Percentiles rank a stretch among this genome's conserved stretches.
Evolutionary conservation across 345 rosid genomes (phyloP).

Genomic region (Mangifera indica): DNA sequence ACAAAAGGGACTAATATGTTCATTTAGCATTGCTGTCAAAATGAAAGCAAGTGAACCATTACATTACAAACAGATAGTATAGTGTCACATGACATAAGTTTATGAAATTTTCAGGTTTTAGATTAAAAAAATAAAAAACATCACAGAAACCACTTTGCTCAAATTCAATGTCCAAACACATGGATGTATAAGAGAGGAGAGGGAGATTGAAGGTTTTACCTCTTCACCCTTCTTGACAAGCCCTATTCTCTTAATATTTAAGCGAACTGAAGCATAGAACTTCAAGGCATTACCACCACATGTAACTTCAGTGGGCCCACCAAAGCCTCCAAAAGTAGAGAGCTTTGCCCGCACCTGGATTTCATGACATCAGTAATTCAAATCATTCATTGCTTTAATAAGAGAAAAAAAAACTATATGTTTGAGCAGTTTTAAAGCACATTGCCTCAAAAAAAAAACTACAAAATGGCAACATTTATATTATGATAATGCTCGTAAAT

Average conservation of each 20-base stretch:
- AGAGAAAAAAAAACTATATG: conserved; percentile 16
- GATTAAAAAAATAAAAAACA: too few relatives aligned
- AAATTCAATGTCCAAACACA: background rate
- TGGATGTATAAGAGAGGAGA: background rate
- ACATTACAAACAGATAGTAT: too few relatives aligned
- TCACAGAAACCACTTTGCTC: too few relatives aligned
- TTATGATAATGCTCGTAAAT: background rate
- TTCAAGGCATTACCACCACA: conserved; percentile 99
- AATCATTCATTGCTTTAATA: background rate
- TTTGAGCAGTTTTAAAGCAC: background rate
- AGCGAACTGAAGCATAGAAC: conserved; percentile 95
- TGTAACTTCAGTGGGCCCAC: conserved; percentile 92
- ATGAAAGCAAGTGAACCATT: too few relatives aligned
- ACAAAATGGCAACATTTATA: background rate
- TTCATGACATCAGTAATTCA: conserved; percentile 1
- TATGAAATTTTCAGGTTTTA: too few relatives aligned
- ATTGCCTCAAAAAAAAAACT: background rate
- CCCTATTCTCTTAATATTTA: conserved; percentile 67
- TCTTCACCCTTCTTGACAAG: conserved; percentile 88
- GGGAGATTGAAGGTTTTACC: conserved; percentile 33
- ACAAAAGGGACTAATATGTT: too few relatives aligned
- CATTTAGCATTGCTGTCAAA: too few relatives aligned
- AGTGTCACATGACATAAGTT: too few relatives aligned
- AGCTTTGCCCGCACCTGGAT: conserved; percentile 85
- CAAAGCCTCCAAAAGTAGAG: conserved; percentile 86